Percentiles rank a stretch among this genome's conserved stretches.
Evolutionary conservation across 2,329 filamentous ascomycete genomes (phyloP).

Genomic region (Fusarium sambucinum): DNA sequence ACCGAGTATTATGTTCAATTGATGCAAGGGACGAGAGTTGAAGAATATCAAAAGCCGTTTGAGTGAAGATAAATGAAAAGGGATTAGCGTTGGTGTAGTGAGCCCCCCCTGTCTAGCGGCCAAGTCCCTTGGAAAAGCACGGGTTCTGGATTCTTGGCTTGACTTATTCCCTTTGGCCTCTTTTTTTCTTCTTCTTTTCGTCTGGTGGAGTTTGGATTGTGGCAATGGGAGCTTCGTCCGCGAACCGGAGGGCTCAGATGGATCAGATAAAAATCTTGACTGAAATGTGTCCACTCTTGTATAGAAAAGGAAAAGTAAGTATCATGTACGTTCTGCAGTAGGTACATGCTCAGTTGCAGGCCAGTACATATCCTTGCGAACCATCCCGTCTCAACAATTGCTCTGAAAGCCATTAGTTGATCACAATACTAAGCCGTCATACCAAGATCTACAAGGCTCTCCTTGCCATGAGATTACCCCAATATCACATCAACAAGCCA

Average conservation of each 20-base stretch:
- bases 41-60: conserved; percentile 26
- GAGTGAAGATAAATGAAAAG: conserved; percentile 12
- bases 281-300: background rate
- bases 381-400: conserved; percentile 11
- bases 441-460: conserved; percentile 6
- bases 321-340: background rate
- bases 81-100: conserved; percentile 16
- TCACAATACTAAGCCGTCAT: background rate
- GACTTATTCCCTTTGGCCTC: conserved; percentile 2
- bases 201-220: conserved; percentile 19
- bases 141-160: conserved; percentile 28
- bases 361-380: background rate
- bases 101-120: conserved; percentile 25
- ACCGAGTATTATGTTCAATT: background rate
- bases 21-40: conserved; percentile 31
- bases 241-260: conserved; percentile 14
- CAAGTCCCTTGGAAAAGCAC: conserved; percentile 30
- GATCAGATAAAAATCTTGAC: conserved; percentile 29
- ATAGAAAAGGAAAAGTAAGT: background rate
- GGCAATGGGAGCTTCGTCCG: background rate
- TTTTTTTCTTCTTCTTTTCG: background rate
- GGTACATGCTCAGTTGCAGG: background rate
- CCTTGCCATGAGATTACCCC: conserved; percentile 4
- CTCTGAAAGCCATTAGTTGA: conserved; percentile 2
- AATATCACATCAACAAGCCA: background rate